These are phyloP conservation scores for Brassica juncea DNA, from an alignment of 345 rosid genomes.

Conservation along the genomic window DNA sequence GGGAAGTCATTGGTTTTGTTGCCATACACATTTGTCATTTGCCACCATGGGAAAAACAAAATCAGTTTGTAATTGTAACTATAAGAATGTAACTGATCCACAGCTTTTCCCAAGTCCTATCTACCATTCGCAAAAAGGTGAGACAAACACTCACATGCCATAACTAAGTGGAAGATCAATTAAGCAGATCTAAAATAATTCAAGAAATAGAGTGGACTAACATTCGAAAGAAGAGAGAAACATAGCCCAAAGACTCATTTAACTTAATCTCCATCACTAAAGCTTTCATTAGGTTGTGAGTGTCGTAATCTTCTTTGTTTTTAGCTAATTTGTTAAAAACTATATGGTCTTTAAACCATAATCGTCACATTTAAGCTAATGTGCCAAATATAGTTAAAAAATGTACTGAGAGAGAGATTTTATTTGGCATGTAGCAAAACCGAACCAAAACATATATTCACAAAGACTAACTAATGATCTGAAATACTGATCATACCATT, in stretches of 20 bases:
- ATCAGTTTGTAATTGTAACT: background rate
- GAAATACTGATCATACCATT: background rate
- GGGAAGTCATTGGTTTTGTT: conserved; percentile 21
- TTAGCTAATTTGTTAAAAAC: background rate
- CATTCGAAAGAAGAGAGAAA: background rate
- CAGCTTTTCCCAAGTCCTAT: background rate
- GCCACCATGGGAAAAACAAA: background rate
- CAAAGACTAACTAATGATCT: conserved; percentile 2
- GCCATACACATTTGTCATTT: conserved; percentile 22
- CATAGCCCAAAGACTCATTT: background rate
- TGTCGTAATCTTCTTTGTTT: background rate
- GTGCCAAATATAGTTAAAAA: background rate
- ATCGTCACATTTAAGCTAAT: background rate
- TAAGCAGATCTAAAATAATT: background rate
- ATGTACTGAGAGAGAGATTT: background rate
- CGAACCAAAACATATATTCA: conserved; percentile 16
- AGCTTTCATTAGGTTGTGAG: background rate
- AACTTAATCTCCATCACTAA: background rate
- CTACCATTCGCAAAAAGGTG: background rate
- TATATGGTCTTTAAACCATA: background rate
- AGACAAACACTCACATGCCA: background rate
- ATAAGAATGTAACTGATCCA: background rate
- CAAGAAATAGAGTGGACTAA: background rate
- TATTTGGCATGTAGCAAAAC: background rate
- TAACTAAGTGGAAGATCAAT: background rate